Base-by-base conservation (phyloP, 1,284 basidiomycete species). In the Sanguinoderma infundibulare region DNA sequence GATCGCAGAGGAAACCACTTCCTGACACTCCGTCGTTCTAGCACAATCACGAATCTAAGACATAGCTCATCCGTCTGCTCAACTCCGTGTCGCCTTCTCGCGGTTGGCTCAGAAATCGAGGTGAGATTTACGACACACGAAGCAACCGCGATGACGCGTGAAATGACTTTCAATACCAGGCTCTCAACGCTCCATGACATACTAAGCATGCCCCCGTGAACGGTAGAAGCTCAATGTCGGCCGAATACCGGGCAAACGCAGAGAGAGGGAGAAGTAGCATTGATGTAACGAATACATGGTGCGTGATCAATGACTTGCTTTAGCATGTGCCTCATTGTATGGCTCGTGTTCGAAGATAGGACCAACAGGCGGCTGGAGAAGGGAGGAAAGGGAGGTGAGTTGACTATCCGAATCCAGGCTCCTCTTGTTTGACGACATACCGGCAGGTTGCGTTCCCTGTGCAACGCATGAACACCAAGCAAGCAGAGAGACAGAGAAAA, bases 381-480 rank as follows among this genome's bases (percentile, higher is more conserved):
- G 20, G 7, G 12, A 14, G n/a, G 20, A 32, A 32, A 5, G 32
- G 4, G 14, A 14, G 22, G 30, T 54, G 57, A 35, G 63, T 38
- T 30, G 17, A 59, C 44, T 17, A 51, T 51, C 61, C 17, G 60
- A 55, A 34, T 35, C 5, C 20, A 30, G 46, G 10, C 10, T 51
- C 5, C 4, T n/a, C 10, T 34, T 8, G 32, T 32, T 34, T 51
- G 32, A 7, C 34, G 28, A 80, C 88, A 49, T 76, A 91, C 89
- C 66, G 89, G 89, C 63, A 83, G 72, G 70, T 91, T 91, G 64
- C 89, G 86, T 75, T 91, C 89, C 89, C 89, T 91, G 68, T 30
- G 55, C 46, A 40, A 30, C 8, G 14, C 49, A 58, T 56, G 55
- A 35, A 50, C 10, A 60, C 34, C 61, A 63, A 73, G 66, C 56